Percentiles rank a stretch among this genome's conserved stretches.
phyloP scores from a whole-genome alignment of 202 grass and related monocot genomes.

The Schoenoplectus tabernaemontani region DNA sequence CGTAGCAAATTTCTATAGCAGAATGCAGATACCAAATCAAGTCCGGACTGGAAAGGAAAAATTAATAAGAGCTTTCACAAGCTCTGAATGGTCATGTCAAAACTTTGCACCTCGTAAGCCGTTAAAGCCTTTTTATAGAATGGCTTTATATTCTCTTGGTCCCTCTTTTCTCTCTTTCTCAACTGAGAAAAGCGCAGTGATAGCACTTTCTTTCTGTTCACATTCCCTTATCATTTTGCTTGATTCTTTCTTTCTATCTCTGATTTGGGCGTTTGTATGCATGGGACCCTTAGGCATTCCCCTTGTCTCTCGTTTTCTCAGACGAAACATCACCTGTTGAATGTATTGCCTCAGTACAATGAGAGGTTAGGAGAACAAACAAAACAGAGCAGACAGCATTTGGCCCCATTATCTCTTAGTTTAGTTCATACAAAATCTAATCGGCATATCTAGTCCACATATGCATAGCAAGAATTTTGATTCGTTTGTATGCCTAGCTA shows the following conservation, averaged over 20 bases:
- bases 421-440: neutral
- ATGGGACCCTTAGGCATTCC: neutral
- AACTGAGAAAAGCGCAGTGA: slow-evolving; percentile 3
- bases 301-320: neutral
- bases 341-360: neutral
- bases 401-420: slow-evolving; percentile 15
- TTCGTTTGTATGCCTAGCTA: neutral
- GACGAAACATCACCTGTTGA: slow-evolving; percentile 1
- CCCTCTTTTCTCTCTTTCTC: slow-evolving; percentile 16
- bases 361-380: neutral
- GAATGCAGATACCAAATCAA: slow-evolving; percentile 1
- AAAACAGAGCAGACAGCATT: slow-evolving; percentile 18
- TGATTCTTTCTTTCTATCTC: neutral
- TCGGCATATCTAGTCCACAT: neutral
- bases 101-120: slow-evolving; percentile 23
- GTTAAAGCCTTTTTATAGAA: slow-evolving; percentile 24
- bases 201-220: slow-evolving; percentile 12
- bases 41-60: neutral
- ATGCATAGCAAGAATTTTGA: neutral
- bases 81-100: slow-evolving; percentile 25
- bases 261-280: neutral
- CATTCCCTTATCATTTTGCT: slow-evolving; percentile 15
- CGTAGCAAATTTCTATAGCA: neutral
- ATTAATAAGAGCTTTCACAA: neutral
- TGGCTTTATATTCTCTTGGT: slow-evolving; percentile 29